Evolutionary conservation across 2,329 filamentous ascomycete species (phyloP).

Genomic region (Bipolaris sorokiniana): DNA sequence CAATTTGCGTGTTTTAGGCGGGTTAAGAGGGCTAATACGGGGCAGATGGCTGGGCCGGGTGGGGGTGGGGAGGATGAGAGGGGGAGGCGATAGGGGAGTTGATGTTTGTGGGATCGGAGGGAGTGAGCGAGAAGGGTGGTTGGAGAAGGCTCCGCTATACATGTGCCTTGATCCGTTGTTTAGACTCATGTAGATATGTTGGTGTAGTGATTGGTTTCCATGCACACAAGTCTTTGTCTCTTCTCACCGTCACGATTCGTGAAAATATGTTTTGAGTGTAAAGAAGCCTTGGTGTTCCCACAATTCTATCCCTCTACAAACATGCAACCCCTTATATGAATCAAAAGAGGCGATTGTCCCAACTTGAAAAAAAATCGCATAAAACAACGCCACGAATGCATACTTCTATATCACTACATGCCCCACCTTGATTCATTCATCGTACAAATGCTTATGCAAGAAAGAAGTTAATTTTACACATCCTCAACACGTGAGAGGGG

Average conservation of each 20-base stretch:
- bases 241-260: not conserved
- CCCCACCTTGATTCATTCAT: constrained; percentile 1
- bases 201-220: not conserved
- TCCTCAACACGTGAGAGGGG: constrained; percentile 38
- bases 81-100: constrained; percentile 6
- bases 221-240: not conserved
- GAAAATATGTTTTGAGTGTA: not conserved
- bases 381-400: constrained; percentile 12
- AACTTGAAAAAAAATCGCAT: not conserved
- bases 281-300: not conserved
- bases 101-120: too few relatives aligned
- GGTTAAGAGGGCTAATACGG: constrained; percentile 26
- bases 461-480: constrained; percentile 17
- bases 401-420: constrained; percentile 1
- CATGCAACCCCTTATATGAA: not conserved
- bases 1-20: constrained; percentile 48
- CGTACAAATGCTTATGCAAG: not conserved
- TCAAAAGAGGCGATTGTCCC: not conserved
- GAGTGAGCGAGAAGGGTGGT: too few relatives aligned
- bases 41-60: not conserved
- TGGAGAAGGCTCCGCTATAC: not conserved
- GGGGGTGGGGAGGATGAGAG: constrained; percentile 10
- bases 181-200: not conserved
- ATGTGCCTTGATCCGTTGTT: not conserved
- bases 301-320: constrained; percentile 15